Base-by-base conservation (phyloP, 495 filamentous ascomycete genomes). In the Trichoderma virens region DNA sequence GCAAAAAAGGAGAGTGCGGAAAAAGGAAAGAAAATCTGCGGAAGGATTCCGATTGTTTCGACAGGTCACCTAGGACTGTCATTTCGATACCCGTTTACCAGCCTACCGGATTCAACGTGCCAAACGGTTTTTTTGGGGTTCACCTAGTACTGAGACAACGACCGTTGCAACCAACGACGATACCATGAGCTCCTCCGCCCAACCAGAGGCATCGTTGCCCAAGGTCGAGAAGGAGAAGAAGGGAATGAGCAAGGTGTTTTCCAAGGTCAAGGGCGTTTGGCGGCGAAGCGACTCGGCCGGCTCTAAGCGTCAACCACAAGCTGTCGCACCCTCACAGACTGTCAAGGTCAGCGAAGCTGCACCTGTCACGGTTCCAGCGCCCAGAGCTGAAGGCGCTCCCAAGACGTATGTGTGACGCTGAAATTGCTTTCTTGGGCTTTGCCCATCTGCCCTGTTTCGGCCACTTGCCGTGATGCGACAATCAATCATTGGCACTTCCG, bases 181-280 rank as follows among this genome's bases (percentile, higher is more conserved):
- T 66, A 70, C 51, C 59, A 81, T 81, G 79, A 81, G 79, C 64
- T 78, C 79, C 59, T 70, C 76, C 43, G 67, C 76, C 23, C 75
- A 71, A 66, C 71, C 65, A 61, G 73, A 70, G 54, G 62, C 70
- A 35, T 61, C 74, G 62, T 63, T 67, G 61, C 73, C 75, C 31
- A 74, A 74, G 68, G 73, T 77, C 39, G 70, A 70, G 60, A 77
- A 84, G 67, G 86, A 88, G 78, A 85, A 82, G 65, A 84, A 81
- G 69, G 85, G 87, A 28, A 69, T 90, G 45, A 80, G 81, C 43
- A 89, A 81, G 69, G 82, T 88, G 43, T 70, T 90, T 60, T 82
- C 81, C 62, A 80, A 84, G 67, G 81, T 89, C 73, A 89, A 80
- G 76, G 85, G 82, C 4, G 86, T 86, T 27, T 73, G 88, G 66